Conservation (phyloP, 2,329 filamentous ascomycete species). For the Verticillium dahliae region DNA sequence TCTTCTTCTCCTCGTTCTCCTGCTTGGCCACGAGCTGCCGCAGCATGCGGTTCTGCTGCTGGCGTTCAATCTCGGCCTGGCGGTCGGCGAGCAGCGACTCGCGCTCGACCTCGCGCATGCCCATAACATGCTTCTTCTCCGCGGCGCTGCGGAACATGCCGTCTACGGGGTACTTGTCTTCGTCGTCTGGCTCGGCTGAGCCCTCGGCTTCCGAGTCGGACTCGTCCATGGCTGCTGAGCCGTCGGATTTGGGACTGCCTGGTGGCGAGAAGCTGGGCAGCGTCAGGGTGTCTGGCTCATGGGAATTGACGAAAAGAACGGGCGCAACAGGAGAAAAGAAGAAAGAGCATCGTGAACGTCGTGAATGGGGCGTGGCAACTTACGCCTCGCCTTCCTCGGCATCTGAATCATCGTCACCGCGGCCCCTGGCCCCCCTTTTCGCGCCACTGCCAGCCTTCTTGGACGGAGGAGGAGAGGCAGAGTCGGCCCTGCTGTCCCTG, state of each 20-base stretch:
- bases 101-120: slow-evolving; percentile 82
- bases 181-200: slow-evolving; percentile 44
- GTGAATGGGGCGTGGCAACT: slow-evolving; percentile 26
- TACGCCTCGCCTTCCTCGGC: slow-evolving; percentile 82
- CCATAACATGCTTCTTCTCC: slow-evolving; percentile 75
- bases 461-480: slow-evolving; percentile 42
- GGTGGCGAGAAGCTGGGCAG: slow-evolving; percentile 58
- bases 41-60: slow-evolving; percentile 75
- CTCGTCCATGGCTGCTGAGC: slow-evolving; percentile 85
- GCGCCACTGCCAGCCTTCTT: slow-evolving; percentile 24
- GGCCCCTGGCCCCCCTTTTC: slow-evolving; percentile 37
- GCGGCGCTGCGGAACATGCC: slow-evolving; percentile 71
- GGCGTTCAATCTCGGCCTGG: slow-evolving; percentile 72
- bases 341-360: background rate
- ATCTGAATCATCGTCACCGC: slow-evolving; percentile 54
- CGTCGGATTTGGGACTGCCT: slow-evolving; percentile 65
- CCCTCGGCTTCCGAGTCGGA: slow-evolving; percentile 59
- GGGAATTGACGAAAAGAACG: background rate
- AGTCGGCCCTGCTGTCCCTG: slow-evolving; percentile 47
- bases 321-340: background rate
- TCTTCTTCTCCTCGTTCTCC: slow-evolving; percentile 55
- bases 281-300: too few species aligned
- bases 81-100: slow-evolving; percentile 88
- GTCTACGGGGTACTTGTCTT: slow-evolving; percentile 76
- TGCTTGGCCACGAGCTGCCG: slow-evolving; percentile 66